Evolutionary conservation across 1,139 yeast genomes (phyloP).

Genomic region (Kodamaea derodonti): DNA sequence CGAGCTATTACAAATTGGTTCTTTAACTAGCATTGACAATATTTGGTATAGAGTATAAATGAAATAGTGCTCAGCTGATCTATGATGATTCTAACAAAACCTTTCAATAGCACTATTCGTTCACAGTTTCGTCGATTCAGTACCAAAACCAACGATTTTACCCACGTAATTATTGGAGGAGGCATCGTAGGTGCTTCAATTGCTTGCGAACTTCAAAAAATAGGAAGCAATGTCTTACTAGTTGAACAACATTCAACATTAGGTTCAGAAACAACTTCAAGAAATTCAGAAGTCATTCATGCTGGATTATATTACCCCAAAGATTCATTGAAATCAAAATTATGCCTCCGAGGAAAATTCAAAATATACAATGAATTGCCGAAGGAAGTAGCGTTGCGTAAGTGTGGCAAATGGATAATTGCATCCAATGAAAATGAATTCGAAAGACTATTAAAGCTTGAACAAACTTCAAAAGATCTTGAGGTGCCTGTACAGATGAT

Average conservation of each 20-base stretch:
- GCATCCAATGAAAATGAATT: constrained; percentile 70
- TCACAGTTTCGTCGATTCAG: too few relatives aligned
- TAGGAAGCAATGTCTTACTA: constrained; percentile 51
- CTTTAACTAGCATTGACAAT: too few relatives aligned
- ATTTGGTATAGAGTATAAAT: too few relatives aligned
- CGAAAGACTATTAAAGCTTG: constrained; percentile 53
- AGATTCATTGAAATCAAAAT: constrained; percentile 58
- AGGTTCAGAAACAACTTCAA: constrained; percentile 79
- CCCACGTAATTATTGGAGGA: constrained; percentile 83
- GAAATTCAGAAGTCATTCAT: constrained; percentile 90
- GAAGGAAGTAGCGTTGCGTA: constrained; percentile 9
- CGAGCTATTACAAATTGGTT: too few relatives aligned
- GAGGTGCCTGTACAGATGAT: constrained; percentile 62
- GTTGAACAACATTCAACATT: constrained; percentile 62
- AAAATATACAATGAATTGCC: constrained; percentile 54
- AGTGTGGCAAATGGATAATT: constrained; percentile 87
- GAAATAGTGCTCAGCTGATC: too few relatives aligned
- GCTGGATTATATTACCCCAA: constrained; percentile 84
- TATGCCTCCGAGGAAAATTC: constrained; percentile 74
- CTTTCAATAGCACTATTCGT: too few relatives aligned
- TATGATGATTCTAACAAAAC: too few relatives aligned
- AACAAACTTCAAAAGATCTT: constrained; percentile 43
- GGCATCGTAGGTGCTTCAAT: constrained; percentile 86
- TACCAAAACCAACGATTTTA: too few relatives aligned
- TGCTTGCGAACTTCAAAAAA: constrained; percentile 59